Base-by-base conservation (phyloP, 495 filamentous ascomycete genomes). In the Penicillium cosmopolitanum region DNA sequence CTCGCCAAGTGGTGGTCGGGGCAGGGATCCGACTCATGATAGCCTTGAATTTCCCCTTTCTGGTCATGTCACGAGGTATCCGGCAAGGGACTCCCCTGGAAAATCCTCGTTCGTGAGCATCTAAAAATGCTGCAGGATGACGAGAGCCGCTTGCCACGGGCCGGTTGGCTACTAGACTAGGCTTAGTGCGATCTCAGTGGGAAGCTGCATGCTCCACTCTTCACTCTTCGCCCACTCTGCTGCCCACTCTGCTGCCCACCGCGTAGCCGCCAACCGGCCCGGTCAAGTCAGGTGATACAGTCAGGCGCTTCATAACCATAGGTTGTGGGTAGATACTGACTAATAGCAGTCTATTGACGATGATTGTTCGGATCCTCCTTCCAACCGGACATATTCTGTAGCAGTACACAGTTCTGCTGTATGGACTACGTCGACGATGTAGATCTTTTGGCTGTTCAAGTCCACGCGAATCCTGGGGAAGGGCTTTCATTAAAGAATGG, bases 141-240 rank as follows among this genome's bases (percentile, higher is more conserved):
- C 42, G 42, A 44, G 53, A 47, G 56, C 18, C n/a, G 51, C 43
- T 43, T 12, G 7, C 21, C 19, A 56, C 63, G 63, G 63, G 23
- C 63, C 63, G 63, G 63, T 61, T 57, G 18, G 23, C 15, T 25
- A 48, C 46, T 10, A 3, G 5, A 16, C 0, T 44, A 16, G 16
- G 42, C 8, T 19, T 44, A 44, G 42, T 19, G 42, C 16, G 42
- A 44, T 18, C 15, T 44, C 16, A 5, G 16, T 44, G n/a, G n/a
- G 5, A 44, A 16, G n/a, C n/a, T 16, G 35, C 40, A 52, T 36
- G 44, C 46, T 15, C 55, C 58, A 55, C 36, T 12, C 19, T 21
- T 21, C 19, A 21, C 19, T 21, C 9, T 16, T 13, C 5, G 9
- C 6, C 25, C 25, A 28, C 25, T 28, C 25, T 28, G 2, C 6